Conservation (phyloP, 176 grass and related monocot genomes). For the Otatea glauca region DNA sequence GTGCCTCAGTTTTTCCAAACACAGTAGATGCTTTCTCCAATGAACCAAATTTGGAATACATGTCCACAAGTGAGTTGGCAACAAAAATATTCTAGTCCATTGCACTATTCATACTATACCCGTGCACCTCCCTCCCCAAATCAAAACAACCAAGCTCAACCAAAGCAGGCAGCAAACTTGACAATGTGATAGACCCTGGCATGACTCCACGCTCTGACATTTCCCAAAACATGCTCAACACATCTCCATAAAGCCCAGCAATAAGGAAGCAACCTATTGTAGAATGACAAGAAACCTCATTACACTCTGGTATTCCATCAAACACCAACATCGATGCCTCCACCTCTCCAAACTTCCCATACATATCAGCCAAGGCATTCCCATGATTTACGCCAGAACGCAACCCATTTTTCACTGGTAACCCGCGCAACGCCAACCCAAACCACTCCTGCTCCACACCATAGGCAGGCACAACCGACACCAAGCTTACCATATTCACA, state of each 20-base stretch:
- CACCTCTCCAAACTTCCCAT: constrained; percentile 64
- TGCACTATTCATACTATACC: constrained; percentile 56
- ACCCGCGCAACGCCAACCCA: no score
- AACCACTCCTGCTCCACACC: constrained; percentile 55
- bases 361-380: constrained; percentile 78
- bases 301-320: constrained; percentile 54
- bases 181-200: constrained; percentile 67
- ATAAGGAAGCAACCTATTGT: constrained; percentile 68
- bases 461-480: constrained; percentile 68
- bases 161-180: constrained; percentile 76
- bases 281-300: constrained; percentile 84
- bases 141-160: constrained; percentile 64
- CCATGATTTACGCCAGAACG: no score
- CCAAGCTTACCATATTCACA: constrained; percentile 64
- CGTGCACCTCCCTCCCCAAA: constrained; percentile 69
- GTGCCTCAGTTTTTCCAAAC: constrained; percentile 66
- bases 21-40: constrained; percentile 53
- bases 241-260: constrained; percentile 45
- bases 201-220: constrained; percentile 47
- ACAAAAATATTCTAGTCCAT: constrained; percentile 72
- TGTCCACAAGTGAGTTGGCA: constrained; percentile 78
- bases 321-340: constrained; percentile 54
- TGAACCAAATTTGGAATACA: constrained; percentile 86
- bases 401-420: constrained; percentile 57
- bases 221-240: constrained; percentile 51